These are phyloP conservation scores for Oenanthe sinensis DNA, from an alignment of 129 eudicot genomes.

Conservation along the genomic window DNA sequence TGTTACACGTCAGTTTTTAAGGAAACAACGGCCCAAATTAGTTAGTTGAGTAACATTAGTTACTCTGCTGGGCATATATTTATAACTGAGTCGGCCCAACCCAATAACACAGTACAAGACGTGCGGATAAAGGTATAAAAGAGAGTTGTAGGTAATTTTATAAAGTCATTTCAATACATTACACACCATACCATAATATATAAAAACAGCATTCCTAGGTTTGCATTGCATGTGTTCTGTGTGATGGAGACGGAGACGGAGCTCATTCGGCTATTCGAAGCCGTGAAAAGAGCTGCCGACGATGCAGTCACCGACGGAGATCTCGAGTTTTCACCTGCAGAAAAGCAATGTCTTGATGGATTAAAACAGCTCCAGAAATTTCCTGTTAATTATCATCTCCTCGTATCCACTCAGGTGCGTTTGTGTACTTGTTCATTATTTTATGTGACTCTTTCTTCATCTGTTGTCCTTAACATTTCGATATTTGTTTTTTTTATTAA, in stretches of 20 bases:
- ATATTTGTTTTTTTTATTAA: too few species aligned
- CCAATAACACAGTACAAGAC: too few species aligned
- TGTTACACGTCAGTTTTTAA: too few species aligned
- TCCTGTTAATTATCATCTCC: conserved; percentile 76
- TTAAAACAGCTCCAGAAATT: conserved; percentile 55
- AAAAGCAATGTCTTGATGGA: conserved; percentile 75
- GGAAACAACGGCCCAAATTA: not conserved
- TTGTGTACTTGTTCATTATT: not conserved
- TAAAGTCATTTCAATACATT: not conserved
- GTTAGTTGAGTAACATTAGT: not conserved
- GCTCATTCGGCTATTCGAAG: conserved; percentile 60
- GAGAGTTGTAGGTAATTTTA: not conserved
- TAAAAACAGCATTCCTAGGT: not conserved
- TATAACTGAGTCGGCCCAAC: not conserved
- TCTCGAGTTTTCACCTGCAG: conserved; percentile 42
- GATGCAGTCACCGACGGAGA: conserved; percentile 31
- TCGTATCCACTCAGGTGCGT: conserved; percentile 73
- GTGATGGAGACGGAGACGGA: conserved; percentile 75
- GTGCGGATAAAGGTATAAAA: not conserved
- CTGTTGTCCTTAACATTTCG: too few species aligned
- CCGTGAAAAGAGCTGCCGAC: conserved; percentile 77
- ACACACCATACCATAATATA: too few species aligned
- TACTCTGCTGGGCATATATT: too few species aligned
- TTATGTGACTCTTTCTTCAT: too few species aligned
- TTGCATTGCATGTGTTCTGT: conserved; percentile 1